Conservation (phyloP, 2,329 filamentous ascomycete genomes). For the Geoglossum cookeanum region DNA sequence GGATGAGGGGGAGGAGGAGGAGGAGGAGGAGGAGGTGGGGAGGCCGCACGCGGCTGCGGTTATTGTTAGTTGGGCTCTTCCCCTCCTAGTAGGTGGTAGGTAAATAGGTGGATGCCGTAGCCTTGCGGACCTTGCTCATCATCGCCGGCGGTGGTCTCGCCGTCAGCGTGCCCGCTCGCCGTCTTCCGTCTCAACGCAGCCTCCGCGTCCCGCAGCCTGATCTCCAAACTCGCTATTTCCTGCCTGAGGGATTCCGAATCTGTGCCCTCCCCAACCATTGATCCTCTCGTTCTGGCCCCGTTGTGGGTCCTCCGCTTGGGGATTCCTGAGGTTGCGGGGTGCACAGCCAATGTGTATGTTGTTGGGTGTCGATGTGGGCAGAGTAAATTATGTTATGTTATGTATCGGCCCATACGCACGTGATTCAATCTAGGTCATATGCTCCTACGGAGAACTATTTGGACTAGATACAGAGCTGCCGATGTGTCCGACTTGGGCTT, state of each 20-base stretch:
- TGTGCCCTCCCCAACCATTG: not conserved
- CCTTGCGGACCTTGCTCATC: not conserved
- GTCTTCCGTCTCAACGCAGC: conserved; percentile 27
- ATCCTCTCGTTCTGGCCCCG: not conserved
- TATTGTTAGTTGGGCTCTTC: not conserved
- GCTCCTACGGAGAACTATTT: not conserved
- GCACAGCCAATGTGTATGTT: not conserved
- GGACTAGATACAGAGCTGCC: not conserved
- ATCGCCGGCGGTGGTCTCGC: too few species aligned
- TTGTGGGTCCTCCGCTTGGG: not conserved
- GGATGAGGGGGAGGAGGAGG: conserved; percentile 9
- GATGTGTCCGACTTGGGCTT: not conserved
- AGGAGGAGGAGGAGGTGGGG: conserved; percentile 1
- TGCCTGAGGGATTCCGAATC: conserved; percentile 15
- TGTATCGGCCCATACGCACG: not conserved
- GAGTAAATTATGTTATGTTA: not conserved
- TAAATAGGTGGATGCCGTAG: not conserved
- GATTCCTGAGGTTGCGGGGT: not conserved
- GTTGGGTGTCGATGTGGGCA: not conserved
- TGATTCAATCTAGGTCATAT: not conserved
- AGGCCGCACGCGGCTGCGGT: too few species aligned
- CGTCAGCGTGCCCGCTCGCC: conserved; percentile 1
- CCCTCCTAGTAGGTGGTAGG: not conserved
- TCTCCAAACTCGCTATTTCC: conserved; percentile 41
- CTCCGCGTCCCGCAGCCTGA: conserved; percentile 22